Conservation (phyloP, 2,329 filamentous ascomycete species). For the Coniochaeta pulveracea region DNA sequence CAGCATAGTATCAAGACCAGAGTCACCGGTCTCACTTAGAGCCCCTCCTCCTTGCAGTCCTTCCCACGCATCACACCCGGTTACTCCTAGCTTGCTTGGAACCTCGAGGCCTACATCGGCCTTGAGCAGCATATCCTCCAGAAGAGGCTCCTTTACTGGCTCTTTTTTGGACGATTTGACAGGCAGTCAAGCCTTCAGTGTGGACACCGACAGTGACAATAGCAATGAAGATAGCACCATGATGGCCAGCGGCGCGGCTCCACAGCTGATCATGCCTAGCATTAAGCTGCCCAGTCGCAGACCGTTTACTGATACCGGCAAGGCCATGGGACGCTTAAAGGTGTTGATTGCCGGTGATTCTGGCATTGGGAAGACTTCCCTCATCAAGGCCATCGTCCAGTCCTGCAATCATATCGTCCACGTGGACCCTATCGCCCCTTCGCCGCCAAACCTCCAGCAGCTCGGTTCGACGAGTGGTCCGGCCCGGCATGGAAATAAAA, state of each 20-base stretch:
- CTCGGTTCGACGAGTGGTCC: constrained; percentile 9
- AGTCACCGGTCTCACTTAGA: constrained; percentile 11
- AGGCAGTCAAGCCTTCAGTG: constrained; percentile 20
- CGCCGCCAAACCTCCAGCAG: constrained; percentile 7
- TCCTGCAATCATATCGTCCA: constrained; percentile 87
- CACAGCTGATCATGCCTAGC: constrained; percentile 96
- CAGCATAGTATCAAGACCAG: constrained; percentile 13
- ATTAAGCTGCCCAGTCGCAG: constrained; percentile 80
- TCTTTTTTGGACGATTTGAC: constrained; percentile 33
- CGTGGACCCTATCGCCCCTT: constrained; percentile 54
- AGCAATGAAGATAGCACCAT: constrained; percentile 13
- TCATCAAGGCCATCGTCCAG: constrained; percentile 82
- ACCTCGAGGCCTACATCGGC: constrained; percentile 27
- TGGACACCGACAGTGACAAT: constrained; percentile 14
- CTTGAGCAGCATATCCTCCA: constrained; percentile 39
- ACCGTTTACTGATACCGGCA: constrained; percentile 82
- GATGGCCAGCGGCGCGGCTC: constrained; percentile 39
- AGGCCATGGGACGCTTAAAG: constrained; percentile 74
- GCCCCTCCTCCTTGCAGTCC: constrained; percentile 7
- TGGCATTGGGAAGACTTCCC: constrained; percentile 76
- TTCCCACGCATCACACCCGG: constrained; percentile 26
- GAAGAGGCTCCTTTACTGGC: constrained; percentile 35
- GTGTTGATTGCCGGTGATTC: constrained; percentile 73
- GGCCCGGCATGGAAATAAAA: constrained; percentile 4
- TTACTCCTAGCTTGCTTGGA: constrained; percentile 31